Evolutionary conservation across 192 early-diverging fungal species (phyloP), one percentile per base, ranked within the genome.

Genomic region (Backusella westeae): DNA sequence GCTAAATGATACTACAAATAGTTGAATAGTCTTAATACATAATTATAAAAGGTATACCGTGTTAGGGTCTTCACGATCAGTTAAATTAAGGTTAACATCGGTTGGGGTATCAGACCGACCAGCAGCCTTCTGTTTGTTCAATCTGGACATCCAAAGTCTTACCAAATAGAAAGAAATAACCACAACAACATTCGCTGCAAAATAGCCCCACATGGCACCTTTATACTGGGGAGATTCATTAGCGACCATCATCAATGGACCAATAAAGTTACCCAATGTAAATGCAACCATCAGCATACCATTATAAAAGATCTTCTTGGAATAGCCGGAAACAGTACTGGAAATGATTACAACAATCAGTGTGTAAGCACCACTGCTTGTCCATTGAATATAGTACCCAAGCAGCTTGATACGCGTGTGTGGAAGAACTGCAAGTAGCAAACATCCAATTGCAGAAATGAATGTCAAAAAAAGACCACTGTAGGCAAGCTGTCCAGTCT

Each of bases 221-320:
- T 41, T 35, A 29, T 71, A 71, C 0, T 8, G 10, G 12, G 69
- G 69, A 9, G 36, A 21, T 26, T 34, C 34, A 21, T 15, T 3
- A 19, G 23, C 26, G 23, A 21, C 41, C 36, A 38, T 38, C 26
- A 71, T 19, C 7, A 38, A 71, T 9, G 69, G 69, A 2, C 69
- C 69, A 71, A 34, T 23, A 42, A 71, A 71, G 21, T 71, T 71
- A 26, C 69, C 69, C 19, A 71, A 12, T 17, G 38, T 71, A 10
- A 44, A 71, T n/a, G 41, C 42, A 26, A 71, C 23, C 34, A 42
- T 71, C 17, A 42, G 35, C 15, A 71, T 34, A 41, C 69, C 38
- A 39, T 71, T 71, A 0, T 38, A 71, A 41, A 71, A 70, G 9
- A 76, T 76, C 35, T 76, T 76, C 15, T 76, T 76, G 52, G 75